Base-by-base conservation (phyloP, 73 alveolate genomes). In the Breviolum minutum region DNA sequence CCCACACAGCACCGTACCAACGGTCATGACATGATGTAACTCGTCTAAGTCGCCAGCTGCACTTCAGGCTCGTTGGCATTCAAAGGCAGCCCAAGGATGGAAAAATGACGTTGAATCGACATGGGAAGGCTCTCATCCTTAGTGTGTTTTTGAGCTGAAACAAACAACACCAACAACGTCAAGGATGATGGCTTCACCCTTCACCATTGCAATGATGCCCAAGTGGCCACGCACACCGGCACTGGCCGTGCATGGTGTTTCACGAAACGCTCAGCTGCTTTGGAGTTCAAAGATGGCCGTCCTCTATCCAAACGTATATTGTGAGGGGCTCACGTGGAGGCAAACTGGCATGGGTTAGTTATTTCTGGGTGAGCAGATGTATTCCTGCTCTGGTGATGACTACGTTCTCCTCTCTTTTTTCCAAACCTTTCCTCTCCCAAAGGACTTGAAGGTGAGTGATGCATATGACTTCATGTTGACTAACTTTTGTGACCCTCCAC, bases 51-150 rank as follows among this genome's bases (percentile, higher is more conserved):
- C 77, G 24, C 4, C 8, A 10, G 40, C 90, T 29, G 69, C 27
- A 83, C 92, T 62, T 83, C 92, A 22, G 92, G 92, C 48, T 83
- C 92, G 12, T 62, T 60, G 76, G 92, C 92, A 30, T 79, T 88
- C n/a, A 63, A 63, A 29, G 62, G 88, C 26, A 90, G 63, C 62
- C 97, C 88, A 62, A 90, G 76, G 32, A 54, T 64, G 4, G 61
- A 66, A 17, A 71, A 92, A 40, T 92, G 98, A 68, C 98, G 77
- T 80, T 92, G 90, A 22, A 92, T 61, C 40, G 98, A 16, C 32
- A 90, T 13, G 17, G 96, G 96, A 6, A 90, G 29, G 68, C 66
- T 24, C 63, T 71, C 69, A 61, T n/a, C 69, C 86, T 83, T 61
- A 54, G 90, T 66, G 74, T 17, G 8, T 16, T 30, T 14, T 68